Base-by-base conservation (phyloP, 371 early-diverging fungal genomes). In the Catenaria anguillulae region DNA sequence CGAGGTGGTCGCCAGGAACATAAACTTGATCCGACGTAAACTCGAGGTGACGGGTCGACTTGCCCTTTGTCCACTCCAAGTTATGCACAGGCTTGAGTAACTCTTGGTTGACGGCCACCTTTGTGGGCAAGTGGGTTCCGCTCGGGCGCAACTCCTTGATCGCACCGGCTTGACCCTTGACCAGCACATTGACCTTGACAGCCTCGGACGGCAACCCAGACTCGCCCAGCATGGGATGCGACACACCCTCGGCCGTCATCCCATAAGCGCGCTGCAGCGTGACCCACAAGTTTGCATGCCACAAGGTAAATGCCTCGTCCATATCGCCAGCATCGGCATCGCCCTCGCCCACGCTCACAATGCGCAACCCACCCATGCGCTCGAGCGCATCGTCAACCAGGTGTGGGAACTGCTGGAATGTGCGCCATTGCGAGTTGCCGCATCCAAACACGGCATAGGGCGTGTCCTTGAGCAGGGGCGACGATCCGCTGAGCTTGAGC, bases 301-400 rank as follows among this genome's bases (percentile, higher is more conserved):
- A 78, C 33, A 70, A 68, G 46, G 68, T 72, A 50, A 77, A 80
- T 2, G 65, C 71, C 33, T 68, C 68, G 60, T 78, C 80, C 63
- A 80, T 74, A 35, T 79, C 79, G 19, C 65, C 66, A 8, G 45
- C 54, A 56, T 77, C 75, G n/a, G 76, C 79, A 66, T 81, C 73
- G 48, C 76, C 73, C 59, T 71, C 73, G 54, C 80, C 82, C 56
- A 63, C 37, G 34, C 62, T 31, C 42, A 74, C 71, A 60, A 79
- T 66, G 8, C 75, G 70, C 2, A 70, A 68, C 13, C 75, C 82
- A 60, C 82, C 82, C 1, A 81, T 64, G 13, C 73, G 68, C 26
- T 75, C 74, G 1, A 75, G 59, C 8, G 46, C 31, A 4, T 62
- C 60, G 60, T 74, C 70, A 31, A 70, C 60, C 24, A 58, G 43